Evolutionary conservation across 306 rosid species (phyloP).

Genomic region (Malus domestica): DNA sequence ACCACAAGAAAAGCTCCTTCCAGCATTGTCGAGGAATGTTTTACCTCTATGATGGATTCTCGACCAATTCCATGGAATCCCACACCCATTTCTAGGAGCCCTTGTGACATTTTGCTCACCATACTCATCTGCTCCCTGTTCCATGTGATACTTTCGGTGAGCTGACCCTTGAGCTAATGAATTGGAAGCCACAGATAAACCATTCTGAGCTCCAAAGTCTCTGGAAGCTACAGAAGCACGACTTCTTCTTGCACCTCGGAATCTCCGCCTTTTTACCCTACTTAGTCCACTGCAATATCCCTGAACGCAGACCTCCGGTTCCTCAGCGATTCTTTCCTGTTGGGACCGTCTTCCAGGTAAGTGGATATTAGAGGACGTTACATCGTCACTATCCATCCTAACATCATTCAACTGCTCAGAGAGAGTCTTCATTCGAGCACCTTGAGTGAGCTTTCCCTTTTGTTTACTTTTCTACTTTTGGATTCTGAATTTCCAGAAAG

Average conservation of each 20-base stretch:
- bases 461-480: slow-evolving; percentile 57
- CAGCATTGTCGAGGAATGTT: slow-evolving; percentile 86
- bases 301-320: slow-evolving; percentile 49
- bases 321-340: slow-evolving; percentile 49
- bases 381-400: slow-evolving; percentile 72
- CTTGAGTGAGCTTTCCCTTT: slow-evolving; percentile 57
- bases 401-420: slow-evolving; percentile 64
- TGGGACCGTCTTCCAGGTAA: slow-evolving; percentile 44
- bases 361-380: slow-evolving; percentile 67
- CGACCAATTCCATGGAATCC: slow-evolving; percentile 99
- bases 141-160: slow-evolving; percentile 50
- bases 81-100: slow-evolving; percentile 91
- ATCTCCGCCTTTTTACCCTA: slow-evolving; percentile 66
- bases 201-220: slow-evolving; percentile 69
- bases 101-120: slow-evolving; percentile 58
- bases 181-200: slow-evolving; percentile 90
- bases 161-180: slow-evolving; percentile 54
- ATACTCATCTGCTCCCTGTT: slow-evolving; percentile 48
- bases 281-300: slow-evolving; percentile 53
- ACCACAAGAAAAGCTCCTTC: slow-evolving; percentile 92
- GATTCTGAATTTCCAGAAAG: slow-evolving; percentile 60
- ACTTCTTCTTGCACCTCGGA: slow-evolving; percentile 63
- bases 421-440: slow-evolving; percentile 58
- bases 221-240: slow-evolving; percentile 56
- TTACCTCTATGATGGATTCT: slow-evolving; percentile 92